Conservation (phyloP, 257 asterid genomes). For the Solanum sparsipilum region DNA sequence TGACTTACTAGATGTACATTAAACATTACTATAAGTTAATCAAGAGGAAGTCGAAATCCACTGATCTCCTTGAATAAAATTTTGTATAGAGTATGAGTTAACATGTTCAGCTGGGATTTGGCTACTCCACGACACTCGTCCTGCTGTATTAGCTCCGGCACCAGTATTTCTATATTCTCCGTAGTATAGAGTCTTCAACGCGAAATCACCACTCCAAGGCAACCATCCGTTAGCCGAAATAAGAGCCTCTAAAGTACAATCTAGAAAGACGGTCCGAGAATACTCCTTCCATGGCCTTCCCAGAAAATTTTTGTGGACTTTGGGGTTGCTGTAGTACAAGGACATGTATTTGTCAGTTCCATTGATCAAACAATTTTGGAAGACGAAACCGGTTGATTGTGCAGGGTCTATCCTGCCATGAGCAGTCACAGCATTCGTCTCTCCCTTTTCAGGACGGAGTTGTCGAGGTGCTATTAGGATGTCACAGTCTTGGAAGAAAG, state of each 20-base stretch:
- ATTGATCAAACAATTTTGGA: conserved; percentile 12
- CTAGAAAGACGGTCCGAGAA: conserved; percentile 16
- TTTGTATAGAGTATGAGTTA: conserved; percentile 8
- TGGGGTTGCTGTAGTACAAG: conserved; percentile 6
- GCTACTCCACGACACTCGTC: conserved; percentile 19
- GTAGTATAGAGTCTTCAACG: conserved; percentile 14
- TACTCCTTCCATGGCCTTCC: conserved; percentile 28
- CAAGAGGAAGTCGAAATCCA: conserved; percentile 10
- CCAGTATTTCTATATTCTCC: conserved; percentile 14
- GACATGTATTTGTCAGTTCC: conserved; percentile 15
- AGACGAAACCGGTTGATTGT: conserved; percentile 19
- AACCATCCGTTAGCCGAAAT: conserved; percentile 9
- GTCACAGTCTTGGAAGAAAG: conserved; percentile 14
- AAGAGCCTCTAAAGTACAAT: conserved; percentile 13
- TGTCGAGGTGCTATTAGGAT: conserved; percentile 16
- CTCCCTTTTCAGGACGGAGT: conserved; percentile 14
- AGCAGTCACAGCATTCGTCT: conserved; percentile 16
- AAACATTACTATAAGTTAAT: background rate
- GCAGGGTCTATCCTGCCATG: conserved; percentile 21
- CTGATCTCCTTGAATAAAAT: conserved; percentile 16
- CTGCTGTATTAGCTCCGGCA: background rate
- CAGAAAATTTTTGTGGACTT: conserved; percentile 9
- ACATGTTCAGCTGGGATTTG: conserved; percentile 13
- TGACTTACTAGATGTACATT: background rate
- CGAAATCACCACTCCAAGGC: conserved; percentile 15